A percentile compares a stretch with the other conserved stretches of the same genome.
phyloP scores from a whole-genome alignment of 2,329 filamentous ascomycete species.

The Blastomyces emzantsi region DNA sequence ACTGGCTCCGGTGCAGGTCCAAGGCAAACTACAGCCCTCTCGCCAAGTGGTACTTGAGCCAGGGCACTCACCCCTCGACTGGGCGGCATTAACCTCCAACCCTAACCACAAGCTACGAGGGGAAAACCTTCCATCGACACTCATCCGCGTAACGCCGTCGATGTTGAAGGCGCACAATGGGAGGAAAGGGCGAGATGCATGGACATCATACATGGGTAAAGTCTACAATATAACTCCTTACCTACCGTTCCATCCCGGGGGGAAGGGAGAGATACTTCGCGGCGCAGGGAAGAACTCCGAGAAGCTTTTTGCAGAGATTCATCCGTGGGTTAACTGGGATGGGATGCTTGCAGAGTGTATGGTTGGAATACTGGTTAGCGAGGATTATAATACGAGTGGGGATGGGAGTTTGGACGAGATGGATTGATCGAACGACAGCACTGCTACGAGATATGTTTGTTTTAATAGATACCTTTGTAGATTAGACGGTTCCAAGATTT shows the following conservation, averaged over 20 bases:
- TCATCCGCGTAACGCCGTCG: conserved; percentile 68
- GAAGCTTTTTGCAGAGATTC: conserved; percentile 54
- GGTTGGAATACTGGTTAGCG: conserved; percentile 52
- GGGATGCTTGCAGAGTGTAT: conserved; percentile 54
- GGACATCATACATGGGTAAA: conserved; percentile 79
- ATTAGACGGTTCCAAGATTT: background rate
- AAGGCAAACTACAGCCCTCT: conserved; percentile 32
- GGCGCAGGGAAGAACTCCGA: conserved; percentile 58
- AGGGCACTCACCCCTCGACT: conserved; percentile 90
- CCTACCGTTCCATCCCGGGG: conserved; percentile 81
- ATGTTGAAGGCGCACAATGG: conserved; percentile 72
- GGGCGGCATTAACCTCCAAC: conserved; percentile 65
- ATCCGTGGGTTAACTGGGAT: conserved; percentile 62
- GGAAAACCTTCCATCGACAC: conserved; percentile 41
- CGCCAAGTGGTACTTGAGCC: conserved; percentile 68
- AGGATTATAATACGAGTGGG: conserved; percentile 33
- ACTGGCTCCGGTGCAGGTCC: conserved; percentile 35
- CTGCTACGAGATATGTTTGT: background rate
- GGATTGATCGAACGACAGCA: conserved; percentile 39
- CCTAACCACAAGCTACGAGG: conserved; percentile 60
- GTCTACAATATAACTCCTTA: conserved; percentile 95
- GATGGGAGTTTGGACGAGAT: conserved; percentile 46
- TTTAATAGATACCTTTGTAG: background rate
- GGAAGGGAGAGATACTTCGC: conserved; percentile 50
- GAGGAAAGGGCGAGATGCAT: conserved; percentile 74